Percentiles rank a stretch among this genome's conserved stretches.
These are phyloP conservation scores for Phialophora verrucosa DNA, from an alignment of 2,329 filamentous ascomycete species.

Conservation along the genomic window DNA sequence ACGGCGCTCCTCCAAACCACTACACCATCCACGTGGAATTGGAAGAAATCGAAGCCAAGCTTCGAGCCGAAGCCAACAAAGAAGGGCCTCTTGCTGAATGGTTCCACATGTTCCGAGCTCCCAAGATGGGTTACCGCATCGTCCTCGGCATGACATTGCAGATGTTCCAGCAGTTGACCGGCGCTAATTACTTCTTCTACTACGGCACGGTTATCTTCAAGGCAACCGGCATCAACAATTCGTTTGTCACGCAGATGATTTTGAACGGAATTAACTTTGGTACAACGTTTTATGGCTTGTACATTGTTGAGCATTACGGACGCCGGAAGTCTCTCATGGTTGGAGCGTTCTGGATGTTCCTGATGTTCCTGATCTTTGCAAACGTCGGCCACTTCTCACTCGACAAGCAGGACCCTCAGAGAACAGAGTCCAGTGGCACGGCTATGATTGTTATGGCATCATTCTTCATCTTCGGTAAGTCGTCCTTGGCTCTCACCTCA, in stretches of 20 bases:
- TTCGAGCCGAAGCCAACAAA: slow-evolving; percentile 58
- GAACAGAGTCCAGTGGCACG: slow-evolving; percentile 60
- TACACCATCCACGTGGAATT: slow-evolving; percentile 62
- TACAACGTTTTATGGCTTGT: slow-evolving; percentile 88
- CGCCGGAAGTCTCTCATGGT: slow-evolving; percentile 78
- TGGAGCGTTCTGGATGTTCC: slow-evolving; percentile 79
- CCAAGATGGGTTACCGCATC: slow-evolving; percentile 55
- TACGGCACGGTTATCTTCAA: slow-evolving; percentile 65
- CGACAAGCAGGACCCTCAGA: slow-evolving; percentile 47
- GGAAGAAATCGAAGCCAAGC: slow-evolving; percentile 63
- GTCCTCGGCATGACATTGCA: slow-evolving; percentile 54
- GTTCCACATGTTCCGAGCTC: slow-evolving; percentile 55
- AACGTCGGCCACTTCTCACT: slow-evolving; percentile 58
- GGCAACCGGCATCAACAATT: slow-evolving; percentile 69
- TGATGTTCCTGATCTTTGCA: slow-evolving; percentile 73
- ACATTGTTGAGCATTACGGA: slow-evolving; percentile 78
- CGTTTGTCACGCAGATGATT: slow-evolving; percentile 81
- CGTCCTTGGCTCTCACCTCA: neutral
- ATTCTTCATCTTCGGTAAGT: slow-evolving; percentile 72
- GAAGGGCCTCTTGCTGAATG: slow-evolving; percentile 49
- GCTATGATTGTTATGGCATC: slow-evolving; percentile 75
- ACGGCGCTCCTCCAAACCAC: slow-evolving; percentile 63
- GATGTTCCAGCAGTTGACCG: slow-evolving; percentile 56
- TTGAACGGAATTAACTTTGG: slow-evolving; percentile 86
- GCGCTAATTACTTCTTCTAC: slow-evolving; percentile 59